Conservation (phyloP, 257 asterid genomes). For the Solanum peruvianum region DNA sequence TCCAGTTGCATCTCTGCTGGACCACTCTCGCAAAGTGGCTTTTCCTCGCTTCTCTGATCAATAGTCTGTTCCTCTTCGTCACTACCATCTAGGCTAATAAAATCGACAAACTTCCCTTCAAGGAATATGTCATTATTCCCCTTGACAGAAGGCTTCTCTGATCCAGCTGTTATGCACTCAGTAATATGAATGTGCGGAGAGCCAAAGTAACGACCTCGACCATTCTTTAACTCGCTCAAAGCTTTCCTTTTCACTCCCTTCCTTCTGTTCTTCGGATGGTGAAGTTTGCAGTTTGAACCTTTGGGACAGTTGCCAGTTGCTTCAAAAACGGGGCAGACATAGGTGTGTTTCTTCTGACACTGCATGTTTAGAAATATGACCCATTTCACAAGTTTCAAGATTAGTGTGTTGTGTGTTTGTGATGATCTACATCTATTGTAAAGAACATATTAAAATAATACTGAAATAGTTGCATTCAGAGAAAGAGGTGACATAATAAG, state of each 20-base stretch:
- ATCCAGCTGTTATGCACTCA: slow-evolving; percentile 13
- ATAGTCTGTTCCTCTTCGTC: slow-evolving; percentile 17
- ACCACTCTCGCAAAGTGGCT: slow-evolving; percentile 1
- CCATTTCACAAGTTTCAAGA: slow-evolving; percentile 47
- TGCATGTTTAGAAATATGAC: slow-evolving; percentile 43
- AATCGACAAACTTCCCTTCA: slow-evolving; percentile 51
- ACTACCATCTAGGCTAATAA: slow-evolving; percentile 48
- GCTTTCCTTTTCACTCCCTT: slow-evolving; percentile 36
- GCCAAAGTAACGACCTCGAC: slow-evolving; percentile 78
- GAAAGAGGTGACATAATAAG: neutral
- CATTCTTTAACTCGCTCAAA: slow-evolving; percentile 29
- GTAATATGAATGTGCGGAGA: slow-evolving; percentile 32
- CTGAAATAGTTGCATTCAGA: neutral
- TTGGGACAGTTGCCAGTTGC: slow-evolving; percentile 62
- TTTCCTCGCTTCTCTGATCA: slow-evolving; percentile 4
- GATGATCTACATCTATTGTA: neutral
- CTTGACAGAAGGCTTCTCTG: slow-evolving; percentile 16
- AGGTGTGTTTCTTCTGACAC: slow-evolving; percentile 96
- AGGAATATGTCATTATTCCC: slow-evolving; percentile 26
- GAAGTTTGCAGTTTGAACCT: slow-evolving; percentile 83
- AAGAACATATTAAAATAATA: neutral
- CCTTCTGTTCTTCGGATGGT: slow-evolving; percentile 71
- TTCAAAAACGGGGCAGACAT: slow-evolving; percentile 70
- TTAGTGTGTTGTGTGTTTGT: slow-evolving; percentile 30
- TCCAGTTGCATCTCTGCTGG: slow-evolving; percentile 7